phyloP scores from a whole-genome alignment of 208 protist genomes.

The Leptomonas seymouri region DNA sequence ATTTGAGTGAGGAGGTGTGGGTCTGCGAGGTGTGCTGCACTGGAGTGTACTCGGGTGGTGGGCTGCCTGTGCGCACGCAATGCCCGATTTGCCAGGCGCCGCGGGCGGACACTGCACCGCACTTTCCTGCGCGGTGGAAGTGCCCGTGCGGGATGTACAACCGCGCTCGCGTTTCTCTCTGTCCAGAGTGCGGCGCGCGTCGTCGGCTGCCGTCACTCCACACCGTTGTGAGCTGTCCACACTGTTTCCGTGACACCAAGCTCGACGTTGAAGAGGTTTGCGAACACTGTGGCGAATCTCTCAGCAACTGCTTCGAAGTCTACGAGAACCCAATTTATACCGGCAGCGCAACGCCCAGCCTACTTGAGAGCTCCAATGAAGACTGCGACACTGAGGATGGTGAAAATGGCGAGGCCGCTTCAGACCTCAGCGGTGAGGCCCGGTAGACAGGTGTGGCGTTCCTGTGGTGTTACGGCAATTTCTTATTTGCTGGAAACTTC shows the following conservation, averaged over 20 bases:
- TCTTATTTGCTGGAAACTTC: too few relatives aligned
- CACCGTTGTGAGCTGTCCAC: constrained; percentile 42
- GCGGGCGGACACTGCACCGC: constrained; percentile 29
- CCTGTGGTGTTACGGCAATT: too few relatives aligned
- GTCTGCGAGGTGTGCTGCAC: constrained; percentile 81
- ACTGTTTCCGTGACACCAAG: constrained; percentile 59
- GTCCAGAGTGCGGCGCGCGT: constrained; percentile 60
- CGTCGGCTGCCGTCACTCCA: constrained; percentile 47
- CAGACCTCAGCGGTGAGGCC: neutral
- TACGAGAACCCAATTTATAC: constrained; percentile 6
- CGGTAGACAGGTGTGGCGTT: neutral
- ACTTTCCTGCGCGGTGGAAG: constrained; percentile 64
- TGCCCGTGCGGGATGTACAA: constrained; percentile 69
- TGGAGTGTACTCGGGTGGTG: constrained; percentile 59
- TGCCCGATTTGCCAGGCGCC: constrained; percentile 61
- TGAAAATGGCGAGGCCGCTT: neutral
- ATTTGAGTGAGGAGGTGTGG: constrained; percentile 68
- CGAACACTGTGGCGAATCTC: constrained; percentile 46
- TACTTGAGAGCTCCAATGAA: neutral
- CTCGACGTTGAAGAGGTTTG: constrained; percentile 64
- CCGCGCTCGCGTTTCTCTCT: constrained; percentile 24
- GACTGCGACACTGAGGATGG: neutral
- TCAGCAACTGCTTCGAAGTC: constrained; percentile 6
- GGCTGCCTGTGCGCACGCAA: constrained; percentile 42
- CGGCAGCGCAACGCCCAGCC: neutral